Conservation (phyloP, 192 early-diverging fungal genomes). For the Phlyctochytrium arcticum region DNA sequence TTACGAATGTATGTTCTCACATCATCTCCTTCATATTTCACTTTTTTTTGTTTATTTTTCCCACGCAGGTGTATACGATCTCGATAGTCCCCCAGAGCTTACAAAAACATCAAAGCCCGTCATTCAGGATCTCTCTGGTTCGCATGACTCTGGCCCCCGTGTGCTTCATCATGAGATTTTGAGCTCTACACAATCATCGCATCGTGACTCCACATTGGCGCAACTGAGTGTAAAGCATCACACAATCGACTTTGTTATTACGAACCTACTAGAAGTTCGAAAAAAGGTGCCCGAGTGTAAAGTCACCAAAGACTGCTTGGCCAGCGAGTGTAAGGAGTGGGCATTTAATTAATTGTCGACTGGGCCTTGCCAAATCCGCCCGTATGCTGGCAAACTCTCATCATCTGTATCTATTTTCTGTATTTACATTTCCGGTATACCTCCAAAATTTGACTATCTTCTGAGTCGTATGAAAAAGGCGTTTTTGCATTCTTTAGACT, state of each 20-base stretch:
- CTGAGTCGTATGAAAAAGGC: conserved; percentile 83
- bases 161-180: too few relatives aligned
- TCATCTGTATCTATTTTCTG: too few relatives aligned
- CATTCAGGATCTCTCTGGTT: not conserved
- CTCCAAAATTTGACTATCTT: conserved; percentile 36
- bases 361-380: too few relatives aligned
- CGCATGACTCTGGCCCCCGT: too few relatives aligned
- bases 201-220: conserved; percentile 27
- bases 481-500: conserved; percentile 72
- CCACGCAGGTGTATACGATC: not conserved
- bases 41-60: not conserved
- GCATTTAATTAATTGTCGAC: not conserved
- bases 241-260: conserved; percentile 73
- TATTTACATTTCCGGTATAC: too few relatives aligned
- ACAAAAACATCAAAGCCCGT: too few relatives aligned
- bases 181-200: not conserved
- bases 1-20: conserved; percentile 34
- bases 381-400: too few relatives aligned
- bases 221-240: conserved; percentile 73
- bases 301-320: conserved; percentile 51
- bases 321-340: conserved; percentile 2
- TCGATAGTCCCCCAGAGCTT: not conserved
- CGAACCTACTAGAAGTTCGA: conserved; percentile 47
- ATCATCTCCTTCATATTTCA: not conserved
- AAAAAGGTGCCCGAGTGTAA: conserved; percentile 46